phyloP scores from a whole-genome alignment of 2,329 filamentous ascomycete genomes.

The Pezicula carpinea region DNA sequence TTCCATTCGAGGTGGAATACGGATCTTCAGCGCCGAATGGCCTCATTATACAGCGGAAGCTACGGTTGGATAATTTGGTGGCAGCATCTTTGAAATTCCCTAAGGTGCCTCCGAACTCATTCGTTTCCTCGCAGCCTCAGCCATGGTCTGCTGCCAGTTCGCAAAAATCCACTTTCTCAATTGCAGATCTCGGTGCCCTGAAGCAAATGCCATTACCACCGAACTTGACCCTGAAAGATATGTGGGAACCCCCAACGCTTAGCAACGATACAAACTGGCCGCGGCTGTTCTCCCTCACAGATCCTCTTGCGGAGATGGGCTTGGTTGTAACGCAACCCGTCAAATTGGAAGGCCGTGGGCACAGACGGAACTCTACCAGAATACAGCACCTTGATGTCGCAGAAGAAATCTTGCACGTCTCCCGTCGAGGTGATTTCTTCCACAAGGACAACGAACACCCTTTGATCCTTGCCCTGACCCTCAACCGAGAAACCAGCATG shows the following conservation, averaged over 20 bases:
- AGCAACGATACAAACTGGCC: slow-evolving; percentile 60
- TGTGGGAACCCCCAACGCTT: slow-evolving; percentile 51
- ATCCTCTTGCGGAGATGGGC: slow-evolving; percentile 81
- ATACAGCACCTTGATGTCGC: slow-evolving; percentile 61
- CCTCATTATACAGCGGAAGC: slow-evolving; percentile 79
- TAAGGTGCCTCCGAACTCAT: slow-evolving; percentile 75
- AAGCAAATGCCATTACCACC: slow-evolving; percentile 49
- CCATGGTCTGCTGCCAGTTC: slow-evolving; percentile 44
- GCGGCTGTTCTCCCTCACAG: slow-evolving; percentile 76
- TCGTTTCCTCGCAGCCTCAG: slow-evolving; percentile 65
- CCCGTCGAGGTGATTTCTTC: slow-evolving; percentile 54
- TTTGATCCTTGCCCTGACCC: slow-evolving; percentile 73
- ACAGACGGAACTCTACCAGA: slow-evolving; percentile 38
- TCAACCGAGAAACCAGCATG: slow-evolving; percentile 69
- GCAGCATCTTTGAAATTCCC: slow-evolving; percentile 52
- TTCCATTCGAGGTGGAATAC: slow-evolving; percentile 90
- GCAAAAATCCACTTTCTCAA: slow-evolving; percentile 49
- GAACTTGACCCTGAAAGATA: slow-evolving; percentile 49
- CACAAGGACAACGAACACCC: slow-evolving; percentile 35
- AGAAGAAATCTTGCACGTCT: slow-evolving; percentile 82
- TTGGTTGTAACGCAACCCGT: slow-evolving; percentile 65
- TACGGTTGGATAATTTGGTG: slow-evolving; percentile 45
- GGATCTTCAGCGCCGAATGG: slow-evolving; percentile 80
- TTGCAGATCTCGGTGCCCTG: slow-evolving; percentile 50
- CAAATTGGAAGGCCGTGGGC: slow-evolving; percentile 28